These are phyloP conservation scores for Penicillium soppii DNA, from an alignment of 495 filamentous ascomycete genomes.

Conservation along the genomic window DNA sequence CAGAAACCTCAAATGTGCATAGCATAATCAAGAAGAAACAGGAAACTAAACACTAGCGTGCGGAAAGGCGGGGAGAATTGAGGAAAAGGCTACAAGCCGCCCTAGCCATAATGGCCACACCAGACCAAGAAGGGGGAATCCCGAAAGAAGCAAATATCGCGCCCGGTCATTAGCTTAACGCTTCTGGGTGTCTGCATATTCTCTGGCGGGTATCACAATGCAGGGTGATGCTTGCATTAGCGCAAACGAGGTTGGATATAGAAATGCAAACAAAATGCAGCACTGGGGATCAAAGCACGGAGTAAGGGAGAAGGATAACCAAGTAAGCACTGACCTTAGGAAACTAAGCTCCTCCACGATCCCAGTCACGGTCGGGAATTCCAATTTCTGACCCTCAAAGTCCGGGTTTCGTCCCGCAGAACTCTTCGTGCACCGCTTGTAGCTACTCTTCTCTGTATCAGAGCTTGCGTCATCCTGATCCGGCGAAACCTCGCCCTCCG, in stretches of 20 bases:
- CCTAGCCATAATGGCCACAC: slow-evolving; percentile 1
- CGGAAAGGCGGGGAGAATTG: background rate
- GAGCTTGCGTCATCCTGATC: slow-evolving; percentile 39
- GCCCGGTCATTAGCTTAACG: background rate
- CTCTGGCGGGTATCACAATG: slow-evolving; percentile 6
- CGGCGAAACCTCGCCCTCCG: slow-evolving; percentile 20
- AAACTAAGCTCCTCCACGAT: slow-evolving; percentile 80
- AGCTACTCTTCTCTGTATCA: slow-evolving; percentile 55
- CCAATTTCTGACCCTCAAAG: slow-evolving; percentile 62
- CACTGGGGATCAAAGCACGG: background rate
- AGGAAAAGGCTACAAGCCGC: slow-evolving; percentile 8
- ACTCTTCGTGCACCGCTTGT: slow-evolving; percentile 67
- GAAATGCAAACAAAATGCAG: background rate
- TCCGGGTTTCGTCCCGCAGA: slow-evolving; percentile 65
- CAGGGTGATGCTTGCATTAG: slow-evolving; percentile 3
- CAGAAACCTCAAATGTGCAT: background rate
- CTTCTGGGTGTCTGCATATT: slow-evolving; percentile 1
- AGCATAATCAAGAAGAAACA: background rate
- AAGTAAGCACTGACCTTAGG: slow-evolving; percentile 56
- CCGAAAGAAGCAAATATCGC: slow-evolving; percentile 1
- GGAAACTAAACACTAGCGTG: background rate
- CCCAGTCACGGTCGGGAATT: slow-evolving; percentile 59
- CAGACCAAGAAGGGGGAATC: background rate
- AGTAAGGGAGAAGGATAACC: slow-evolving; percentile 2
- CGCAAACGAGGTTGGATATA: background rate